phyloP scores from a whole-genome alignment of 768 basidiomycete species.

The Suillus clintonianus region DNA sequence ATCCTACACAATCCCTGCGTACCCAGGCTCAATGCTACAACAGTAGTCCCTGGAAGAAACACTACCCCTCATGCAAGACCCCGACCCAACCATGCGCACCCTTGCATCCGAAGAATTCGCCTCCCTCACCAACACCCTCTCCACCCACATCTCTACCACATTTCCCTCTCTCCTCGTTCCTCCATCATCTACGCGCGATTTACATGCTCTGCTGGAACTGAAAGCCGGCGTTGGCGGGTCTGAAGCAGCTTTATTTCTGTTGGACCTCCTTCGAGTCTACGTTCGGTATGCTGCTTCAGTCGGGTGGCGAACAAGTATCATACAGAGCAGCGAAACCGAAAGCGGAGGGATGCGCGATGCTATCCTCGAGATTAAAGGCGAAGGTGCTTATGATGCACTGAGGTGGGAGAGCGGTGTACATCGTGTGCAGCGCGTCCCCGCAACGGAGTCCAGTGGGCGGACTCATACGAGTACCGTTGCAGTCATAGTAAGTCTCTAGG shows the following conservation, averaged over 20 bases:
- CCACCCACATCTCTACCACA: constrained; percentile 33
- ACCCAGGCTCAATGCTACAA: constrained; percentile 17
- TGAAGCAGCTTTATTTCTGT: constrained; percentile 82
- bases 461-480: constrained; percentile 92
- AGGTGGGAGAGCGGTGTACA: constrained; percentile 96
- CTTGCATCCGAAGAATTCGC: constrained; percentile 72
- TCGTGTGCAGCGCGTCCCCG: constrained; percentile 91
- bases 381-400: constrained; percentile 75
- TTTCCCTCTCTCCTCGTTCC: constrained; percentile 80
- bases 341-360: constrained; percentile 77
- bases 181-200: constrained; percentile 58
- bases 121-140: constrained; percentile 39
- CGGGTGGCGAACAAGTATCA: constrained; percentile 63
- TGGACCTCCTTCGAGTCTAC: constrained; percentile 83
- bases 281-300: constrained; percentile 53
- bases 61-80: constrained; percentile 60
- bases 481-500: constrained; percentile 61
- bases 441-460: constrained; percentile 84
- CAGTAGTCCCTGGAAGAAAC: constrained; percentile 71
- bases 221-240: constrained; percentile 93
- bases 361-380: constrained; percentile 75
- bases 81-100: constrained; percentile 73
- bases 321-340: constrained; percentile 59
- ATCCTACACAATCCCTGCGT: constrained; percentile 1
- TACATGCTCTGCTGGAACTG: constrained; percentile 85